These are phyloP conservation scores for Coemansia sp. DNA, from an alignment of 192 early-diverging fungal genomes.

Conservation along the genomic window DNA sequence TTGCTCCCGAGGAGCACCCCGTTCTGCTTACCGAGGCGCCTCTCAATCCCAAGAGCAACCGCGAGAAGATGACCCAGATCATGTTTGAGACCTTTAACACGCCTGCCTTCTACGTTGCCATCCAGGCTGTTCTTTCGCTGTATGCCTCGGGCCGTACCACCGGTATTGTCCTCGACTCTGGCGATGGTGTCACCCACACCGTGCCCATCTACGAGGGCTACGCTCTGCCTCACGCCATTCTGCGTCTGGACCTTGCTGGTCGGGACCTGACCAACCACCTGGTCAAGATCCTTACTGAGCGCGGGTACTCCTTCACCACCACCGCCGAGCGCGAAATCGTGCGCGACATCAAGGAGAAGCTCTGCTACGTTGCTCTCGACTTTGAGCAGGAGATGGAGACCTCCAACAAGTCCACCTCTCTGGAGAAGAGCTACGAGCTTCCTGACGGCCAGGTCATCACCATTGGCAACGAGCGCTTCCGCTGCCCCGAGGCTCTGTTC, in stretches of 20 bases:
- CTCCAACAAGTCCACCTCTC: constrained; percentile 83
- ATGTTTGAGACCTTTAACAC: constrained; percentile 99
- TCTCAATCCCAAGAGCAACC: constrained; percentile 97
- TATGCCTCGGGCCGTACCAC: constrained; percentile 97
- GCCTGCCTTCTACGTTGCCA: constrained; percentile 96
- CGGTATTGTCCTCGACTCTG: constrained; percentile 98
- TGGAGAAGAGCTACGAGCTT: constrained; percentile 97
- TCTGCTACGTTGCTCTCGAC: constrained; percentile 97
- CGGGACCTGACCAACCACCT: constrained; percentile 96
- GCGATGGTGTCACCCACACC: constrained; percentile 97
- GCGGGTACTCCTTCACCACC: constrained; percentile 95
- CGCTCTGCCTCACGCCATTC: constrained; percentile 91
- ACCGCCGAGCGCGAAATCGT: constrained; percentile 97
- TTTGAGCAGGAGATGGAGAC: constrained; percentile 98
- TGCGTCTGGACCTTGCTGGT: constrained; percentile 95
- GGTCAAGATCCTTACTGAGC: constrained; percentile 90
- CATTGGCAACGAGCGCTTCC: constrained; percentile 97
- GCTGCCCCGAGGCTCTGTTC: constrained; percentile 97
- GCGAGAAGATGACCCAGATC: constrained; percentile 99
- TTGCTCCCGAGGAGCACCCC: constrained; percentile 97
- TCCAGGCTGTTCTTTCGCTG: constrained; percentile 94
- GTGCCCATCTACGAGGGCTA: constrained; percentile 99
- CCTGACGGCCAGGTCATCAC: constrained; percentile 99
- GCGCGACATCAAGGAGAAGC: constrained; percentile 99
- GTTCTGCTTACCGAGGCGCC: constrained; percentile 97